Evolutionary conservation across 2,329 filamentous ascomycete species (phyloP), one percentile per base, ranked within the genome.

Genomic region (Clarireedia paspali): DNA sequence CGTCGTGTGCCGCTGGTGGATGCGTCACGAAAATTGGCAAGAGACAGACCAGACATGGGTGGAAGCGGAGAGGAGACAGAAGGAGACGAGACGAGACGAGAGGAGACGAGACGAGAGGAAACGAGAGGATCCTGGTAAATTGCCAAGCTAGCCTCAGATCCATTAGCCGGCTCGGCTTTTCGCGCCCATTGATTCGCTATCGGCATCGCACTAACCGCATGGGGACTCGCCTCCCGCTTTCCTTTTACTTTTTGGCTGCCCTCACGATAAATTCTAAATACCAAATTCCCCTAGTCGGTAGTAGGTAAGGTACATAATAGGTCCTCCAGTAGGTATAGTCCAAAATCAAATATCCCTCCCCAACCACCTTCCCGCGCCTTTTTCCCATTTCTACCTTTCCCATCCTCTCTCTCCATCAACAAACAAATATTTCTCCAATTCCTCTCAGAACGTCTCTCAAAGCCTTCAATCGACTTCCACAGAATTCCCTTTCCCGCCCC

Each of bases 191-290:
- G 24, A 50, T 50, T 50, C 23, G 36, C 27, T 14, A 5, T 30
- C 36, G 9, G 5, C 15, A 9, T 10, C 0, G 2, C 0, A 5
- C 48, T 42, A 50, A 20, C 48, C 9, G 2, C 1, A 30, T 10
- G 6, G 48, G 15, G 26, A 15, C 20, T 30, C 2, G 36, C 17
- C 15, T 38, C 34, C 17, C 47, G 20, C 48, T 50, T 50, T 26
- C 23, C 48, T 6, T 23, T n/a, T 27, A 14, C 10, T 36, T 5
- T 26, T 12, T 4, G 10, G 27, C 15, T 23, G 9, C 23, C 36
- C 23, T 44, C 50, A 44, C 42, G 26, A 53, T 36, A 46, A 53
- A 52, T n/a, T 45, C 39, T 9, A 30, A 53, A 47, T 53, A n/a
- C 12, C 38, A 27, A 42, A 20, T n/a, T 42, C 20, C 39, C 17